A percentile compares a stretch with the other conserved stretches of the same genome.
phyloP scores from a whole-genome alignment of 371 early-diverging fungal species.

The Nosema muscidifuracis region DNA sequence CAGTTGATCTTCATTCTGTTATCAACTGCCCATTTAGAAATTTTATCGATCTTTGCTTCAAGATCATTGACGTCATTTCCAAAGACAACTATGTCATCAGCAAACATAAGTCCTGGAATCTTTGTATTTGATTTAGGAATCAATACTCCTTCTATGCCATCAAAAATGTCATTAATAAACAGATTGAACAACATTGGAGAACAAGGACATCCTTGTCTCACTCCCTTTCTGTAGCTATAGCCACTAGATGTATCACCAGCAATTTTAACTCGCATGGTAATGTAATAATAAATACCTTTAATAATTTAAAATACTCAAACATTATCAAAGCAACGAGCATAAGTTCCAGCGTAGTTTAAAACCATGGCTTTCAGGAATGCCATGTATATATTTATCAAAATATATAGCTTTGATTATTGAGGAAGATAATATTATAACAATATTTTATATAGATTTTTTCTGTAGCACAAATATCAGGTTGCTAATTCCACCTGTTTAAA shows the following conservation, averaged over 20 bases:
- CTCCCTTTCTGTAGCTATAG: slow-evolving; percentile 14
- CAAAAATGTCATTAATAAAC: slow-evolving; percentile 30
- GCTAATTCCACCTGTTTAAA: too few species aligned
- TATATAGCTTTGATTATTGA: too few species aligned
- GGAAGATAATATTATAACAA: too few species aligned
- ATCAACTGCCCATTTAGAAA: slow-evolving; percentile 7
- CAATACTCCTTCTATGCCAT: slow-evolving; percentile 17
- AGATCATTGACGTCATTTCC: slow-evolving; percentile 4
- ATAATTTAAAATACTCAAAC: too few species aligned
- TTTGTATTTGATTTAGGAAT: not conserved
- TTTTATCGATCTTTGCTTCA: not conserved
- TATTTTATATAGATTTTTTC: too few species aligned
- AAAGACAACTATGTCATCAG: slow-evolving; percentile 37
- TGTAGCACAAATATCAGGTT: too few species aligned
- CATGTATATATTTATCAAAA: too few species aligned
- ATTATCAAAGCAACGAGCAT: too few species aligned
- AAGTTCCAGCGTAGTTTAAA: too few species aligned
- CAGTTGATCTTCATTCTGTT: slow-evolving; percentile 18
- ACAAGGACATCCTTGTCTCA: slow-evolving; percentile 35
- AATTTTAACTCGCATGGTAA: not conserved
- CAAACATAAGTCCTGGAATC: slow-evolving; percentile 20
- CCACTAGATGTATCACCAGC: too few species aligned
- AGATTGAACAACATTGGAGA: slow-evolving; percentile 21
- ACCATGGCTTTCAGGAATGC: too few species aligned
- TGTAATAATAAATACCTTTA: too few species aligned